These are phyloP conservation scores for Nakazawaea molendinolei DNA, from an alignment of 805 yeast genomes.

Conservation along the genomic window DNA sequence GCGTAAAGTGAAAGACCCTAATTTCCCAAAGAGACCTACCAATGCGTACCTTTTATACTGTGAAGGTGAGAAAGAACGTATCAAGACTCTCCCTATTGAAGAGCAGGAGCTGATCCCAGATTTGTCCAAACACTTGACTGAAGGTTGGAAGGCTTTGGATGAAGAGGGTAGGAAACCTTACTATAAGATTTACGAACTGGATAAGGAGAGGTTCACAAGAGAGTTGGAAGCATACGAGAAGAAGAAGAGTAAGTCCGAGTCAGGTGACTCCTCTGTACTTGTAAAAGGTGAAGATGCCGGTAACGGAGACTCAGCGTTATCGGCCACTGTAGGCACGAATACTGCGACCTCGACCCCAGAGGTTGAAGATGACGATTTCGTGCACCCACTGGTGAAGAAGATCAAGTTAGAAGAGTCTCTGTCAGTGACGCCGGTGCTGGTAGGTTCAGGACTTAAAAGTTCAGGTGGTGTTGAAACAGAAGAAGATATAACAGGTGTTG, in stretches of 20 bases:
- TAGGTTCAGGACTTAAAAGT: too few species aligned
- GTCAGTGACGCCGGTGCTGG: neutral
- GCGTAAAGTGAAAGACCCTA: constrained; percentile 63
- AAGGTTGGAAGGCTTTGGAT: constrained; percentile 73
- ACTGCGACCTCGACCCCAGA: too few species aligned
- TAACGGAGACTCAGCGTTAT: neutral
- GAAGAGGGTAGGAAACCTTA: constrained; percentile 69
- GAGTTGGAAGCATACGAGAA: constrained; percentile 52
- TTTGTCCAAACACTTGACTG: constrained; percentile 72
- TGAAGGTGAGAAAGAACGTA: constrained; percentile 74
- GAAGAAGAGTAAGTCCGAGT: constrained; percentile 13
- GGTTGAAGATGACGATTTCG: neutral
- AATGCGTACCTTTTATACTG: constrained; percentile 86
- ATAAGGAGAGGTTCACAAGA: constrained; percentile 62
- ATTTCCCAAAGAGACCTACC: constrained; percentile 81
- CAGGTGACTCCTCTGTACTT: neutral
- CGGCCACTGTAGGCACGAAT: neutral
- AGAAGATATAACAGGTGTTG: constrained; percentile 6
- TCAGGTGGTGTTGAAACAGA: neutral
- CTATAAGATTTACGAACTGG: constrained; percentile 70
- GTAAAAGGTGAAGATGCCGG: neutral
- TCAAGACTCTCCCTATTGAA: constrained; percentile 48
- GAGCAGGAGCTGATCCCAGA: constrained; percentile 43
- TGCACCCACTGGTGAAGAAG: constrained; percentile 4
- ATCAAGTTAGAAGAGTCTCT: constrained; percentile 6